These are phyloP conservation scores for Gleditsia sinensis DNA, from an alignment of 306 rosid genomes.

Conservation along the genomic window DNA sequence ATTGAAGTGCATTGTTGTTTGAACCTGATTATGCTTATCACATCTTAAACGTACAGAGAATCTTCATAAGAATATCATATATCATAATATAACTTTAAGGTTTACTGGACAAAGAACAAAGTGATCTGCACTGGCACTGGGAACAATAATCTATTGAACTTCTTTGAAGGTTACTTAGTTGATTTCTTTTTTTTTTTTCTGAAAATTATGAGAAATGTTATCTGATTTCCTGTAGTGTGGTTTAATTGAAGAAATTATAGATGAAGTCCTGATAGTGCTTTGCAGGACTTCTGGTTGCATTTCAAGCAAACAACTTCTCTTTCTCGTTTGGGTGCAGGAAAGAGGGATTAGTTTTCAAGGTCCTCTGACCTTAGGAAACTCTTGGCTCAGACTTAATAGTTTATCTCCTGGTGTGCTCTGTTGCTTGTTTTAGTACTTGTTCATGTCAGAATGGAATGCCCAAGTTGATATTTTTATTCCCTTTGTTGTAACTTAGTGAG, in stretches of 20 bases:
- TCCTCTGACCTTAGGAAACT: background rate
- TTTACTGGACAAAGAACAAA: constrained; percentile 14
- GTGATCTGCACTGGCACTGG: background rate
- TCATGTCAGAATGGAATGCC: constrained; percentile 4
- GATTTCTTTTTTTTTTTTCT: background rate
- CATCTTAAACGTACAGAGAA: background rate
- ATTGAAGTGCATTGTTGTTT: background rate
- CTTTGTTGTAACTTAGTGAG: background rate
- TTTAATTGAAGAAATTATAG: background rate
- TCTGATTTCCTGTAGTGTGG: background rate
- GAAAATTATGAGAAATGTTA: constrained; percentile 13
- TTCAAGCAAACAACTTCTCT: background rate
- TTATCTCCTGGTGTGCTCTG: constrained; percentile 4
- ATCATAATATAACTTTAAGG: background rate
- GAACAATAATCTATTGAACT: constrained; percentile 11
- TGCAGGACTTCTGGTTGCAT: background rate
- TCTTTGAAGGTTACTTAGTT: background rate
- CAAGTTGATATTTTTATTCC: background rate
- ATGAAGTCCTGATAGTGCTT: background rate
- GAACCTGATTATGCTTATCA: constrained; percentile 17
- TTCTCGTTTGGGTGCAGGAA: background rate
- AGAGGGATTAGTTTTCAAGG: background rate
- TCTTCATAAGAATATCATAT: background rate
- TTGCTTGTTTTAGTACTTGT: constrained; percentile 11
- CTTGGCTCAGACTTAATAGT: constrained; percentile 18